A percentile compares a stretch with the other conserved stretches of the same genome.
phyloP scores from a whole-genome alignment of 2,329 filamentous ascomycete species.

The Aureobasidium melanogenum region DNA sequence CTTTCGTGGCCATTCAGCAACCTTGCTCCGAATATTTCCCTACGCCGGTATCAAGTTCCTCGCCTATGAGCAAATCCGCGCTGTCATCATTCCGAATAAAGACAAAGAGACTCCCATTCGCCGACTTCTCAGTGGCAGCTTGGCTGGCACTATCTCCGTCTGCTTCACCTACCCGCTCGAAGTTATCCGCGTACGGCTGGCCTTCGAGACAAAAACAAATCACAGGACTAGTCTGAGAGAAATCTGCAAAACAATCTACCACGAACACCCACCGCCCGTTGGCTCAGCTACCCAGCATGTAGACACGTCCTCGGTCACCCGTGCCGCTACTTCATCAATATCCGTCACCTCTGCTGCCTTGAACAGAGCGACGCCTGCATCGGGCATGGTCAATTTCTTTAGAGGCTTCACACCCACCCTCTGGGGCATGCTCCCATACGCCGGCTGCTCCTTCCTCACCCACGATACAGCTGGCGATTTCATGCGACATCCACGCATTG shows the following conservation, averaged over 20 bases:
- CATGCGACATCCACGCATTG: conserved; percentile 60
- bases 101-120: conserved; percentile 73
- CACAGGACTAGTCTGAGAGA: conserved; percentile 60
- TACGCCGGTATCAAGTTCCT: conserved; percentile 98
- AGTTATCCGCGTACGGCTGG: conserved; percentile 81
- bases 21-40: conserved; percentile 86
- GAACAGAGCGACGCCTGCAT: conserved; percentile 48
- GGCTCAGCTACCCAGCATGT: conserved; percentile 14
- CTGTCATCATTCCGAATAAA: conserved; percentile 60
- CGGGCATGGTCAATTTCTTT: conserved; percentile 84
- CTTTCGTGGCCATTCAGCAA: conserved; percentile 91
- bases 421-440: conserved; percentile 92
- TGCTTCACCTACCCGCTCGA: conserved; percentile 96
- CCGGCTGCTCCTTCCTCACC: conserved; percentile 88
- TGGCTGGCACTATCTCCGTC: conserved; percentile 81
- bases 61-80: conserved; percentile 91
- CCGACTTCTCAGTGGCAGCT: conserved; percentile 62
- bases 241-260: conserved; percentile 81
- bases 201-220: conserved; percentile 81
- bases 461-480: conserved; percentile 86
- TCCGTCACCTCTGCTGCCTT: conserved; percentile 37
- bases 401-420: conserved; percentile 85
- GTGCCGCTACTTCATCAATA: conserved; percentile 31
- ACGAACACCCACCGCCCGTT: conserved; percentile 50
- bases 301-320: conserved; percentile 17